A percentile compares a stretch with the other conserved stretches of the same genome.
Conservation (phyloP, 768 basidiomycete species). For the Hygrophorus russula region DNA sequence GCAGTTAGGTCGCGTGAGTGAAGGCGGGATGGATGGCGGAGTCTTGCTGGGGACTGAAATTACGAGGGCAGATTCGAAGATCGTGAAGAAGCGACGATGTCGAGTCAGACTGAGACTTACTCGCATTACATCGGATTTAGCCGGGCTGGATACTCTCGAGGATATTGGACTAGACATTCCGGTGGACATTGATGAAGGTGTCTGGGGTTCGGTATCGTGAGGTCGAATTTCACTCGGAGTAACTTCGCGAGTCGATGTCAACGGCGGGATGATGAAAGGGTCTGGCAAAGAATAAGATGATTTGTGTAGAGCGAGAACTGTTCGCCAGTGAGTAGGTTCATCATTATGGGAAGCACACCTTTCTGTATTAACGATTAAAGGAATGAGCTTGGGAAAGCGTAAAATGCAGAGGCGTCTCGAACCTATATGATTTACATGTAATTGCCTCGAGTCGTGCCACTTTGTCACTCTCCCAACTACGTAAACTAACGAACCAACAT, state of each 20-base stretch:
- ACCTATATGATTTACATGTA: constrained; percentile 45
- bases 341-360: constrained; percentile 41
- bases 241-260: constrained; percentile 7
- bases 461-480: constrained; percentile 34
- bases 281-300: constrained; percentile 35
- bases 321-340: constrained; percentile 46
- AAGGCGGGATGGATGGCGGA: constrained; percentile 66
- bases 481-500: constrained; percentile 34
- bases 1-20: constrained; percentile 56
- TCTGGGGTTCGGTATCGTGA: constrained; percentile 10
- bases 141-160: constrained; percentile 18
- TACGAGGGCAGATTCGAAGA: not conserved
- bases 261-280: constrained; percentile 39
- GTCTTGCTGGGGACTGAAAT: constrained; percentile 20
- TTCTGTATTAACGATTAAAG: constrained; percentile 18
- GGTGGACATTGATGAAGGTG: constrained; percentile 14
- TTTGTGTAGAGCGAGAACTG: constrained; percentile 41
- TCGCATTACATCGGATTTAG: constrained; percentile 9
- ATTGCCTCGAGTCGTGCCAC: constrained; percentile 30
- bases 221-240: constrained; percentile 1
- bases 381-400: not conserved
- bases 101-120: not conserved
- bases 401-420: constrained; percentile 9
- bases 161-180: constrained; percentile 8
- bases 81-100: constrained; percentile 1